Base-by-base conservation (phyloP, 352 stramenopile species). In the Globisporangium cystogenes region DNA sequence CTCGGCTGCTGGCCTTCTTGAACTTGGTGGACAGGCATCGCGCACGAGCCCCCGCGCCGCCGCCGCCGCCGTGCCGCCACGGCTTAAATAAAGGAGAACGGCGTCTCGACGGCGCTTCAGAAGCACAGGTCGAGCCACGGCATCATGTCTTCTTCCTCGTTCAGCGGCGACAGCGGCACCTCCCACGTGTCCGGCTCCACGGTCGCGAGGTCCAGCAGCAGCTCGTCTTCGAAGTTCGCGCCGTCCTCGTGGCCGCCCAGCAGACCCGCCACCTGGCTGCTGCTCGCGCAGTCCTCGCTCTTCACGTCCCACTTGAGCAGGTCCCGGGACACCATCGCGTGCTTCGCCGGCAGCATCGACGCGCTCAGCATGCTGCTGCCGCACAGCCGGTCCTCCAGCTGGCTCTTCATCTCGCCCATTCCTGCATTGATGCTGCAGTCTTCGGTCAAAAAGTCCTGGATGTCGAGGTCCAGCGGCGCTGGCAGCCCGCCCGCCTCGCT, bases 71-170 rank as follows among this genome's bases (percentile, higher is more conserved):
- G n/a, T 7, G 39, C 24, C 52, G 64, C 53, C 53, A 51, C 51
- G 42, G 46, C 49, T 66, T 82, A 82, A 78, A 77, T 82, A 78
- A 62, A 59, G 73, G 31, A 24, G 42, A 36, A 27, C 42, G 23
- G 20, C 51, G 40, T 20, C 51, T 47, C 59, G 51, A 41, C 26
- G 2, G 48, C 59, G 36, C 54, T 72, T 36, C 72, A 91, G 45
- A 93, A 93, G 63, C 78, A 89, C 53, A 93, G 61, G 54, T 93
- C 82, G 55, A 90, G 67, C 80, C 80, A 91, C 39, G 80, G 76
- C 72, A 91, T 87, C 71, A 90, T 75, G 54, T 93, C 82, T 56
- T 91, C 82, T 53, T 78, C 70, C 37, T 93, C 80, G 59, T 90
- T 90, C 52, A 93, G 64, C 33, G 82, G 82, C 18, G 82, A 93